Conservation (phyloP, 2,329 filamentous ascomycete species). For the Fusarium torreyae region DNA sequence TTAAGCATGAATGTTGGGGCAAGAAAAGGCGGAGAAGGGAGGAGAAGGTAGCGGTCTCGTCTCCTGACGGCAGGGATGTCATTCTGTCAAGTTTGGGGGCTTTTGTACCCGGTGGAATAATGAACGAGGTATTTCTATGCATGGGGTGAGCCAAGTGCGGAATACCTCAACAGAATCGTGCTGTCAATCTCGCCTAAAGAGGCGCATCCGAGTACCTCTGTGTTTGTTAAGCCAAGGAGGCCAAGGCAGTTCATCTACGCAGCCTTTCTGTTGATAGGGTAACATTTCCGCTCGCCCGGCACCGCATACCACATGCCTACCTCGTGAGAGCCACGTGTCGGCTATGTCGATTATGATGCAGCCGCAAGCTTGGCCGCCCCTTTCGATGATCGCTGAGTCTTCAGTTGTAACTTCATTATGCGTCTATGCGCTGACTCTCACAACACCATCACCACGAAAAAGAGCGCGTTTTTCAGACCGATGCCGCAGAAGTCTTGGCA, state of each 20-base stretch:
- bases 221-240: slow-evolving; percentile 9
- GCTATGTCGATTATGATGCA: background rate
- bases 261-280: slow-evolving; percentile 3
- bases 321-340: slow-evolving; percentile 21
- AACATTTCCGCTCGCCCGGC: slow-evolving; percentile 29
- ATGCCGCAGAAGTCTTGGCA: slow-evolving; percentile 26
- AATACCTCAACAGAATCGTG: background rate
- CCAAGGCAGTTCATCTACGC: slow-evolving; percentile 15
- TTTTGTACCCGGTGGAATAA: background rate
- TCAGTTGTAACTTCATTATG: background rate
- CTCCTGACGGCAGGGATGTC: background rate
- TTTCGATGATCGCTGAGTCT: background rate
- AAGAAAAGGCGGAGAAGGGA: slow-evolving; percentile 18
- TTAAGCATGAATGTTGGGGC: slow-evolving; percentile 36
- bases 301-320: background rate
- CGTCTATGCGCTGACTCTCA: background rate
- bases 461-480: background rate
- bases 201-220: background rate
- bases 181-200: slow-evolving; percentile 8
- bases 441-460: background rate
- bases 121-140: background rate
- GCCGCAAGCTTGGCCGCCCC: slow-evolving; percentile 21
- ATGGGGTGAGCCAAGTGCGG: slow-evolving; percentile 7
- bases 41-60: background rate
- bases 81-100: slow-evolving; percentile 1